phyloP scores from a whole-genome alignment of 2,329 filamentous ascomycete species.

The Leptographium wingfieldii region DNA sequence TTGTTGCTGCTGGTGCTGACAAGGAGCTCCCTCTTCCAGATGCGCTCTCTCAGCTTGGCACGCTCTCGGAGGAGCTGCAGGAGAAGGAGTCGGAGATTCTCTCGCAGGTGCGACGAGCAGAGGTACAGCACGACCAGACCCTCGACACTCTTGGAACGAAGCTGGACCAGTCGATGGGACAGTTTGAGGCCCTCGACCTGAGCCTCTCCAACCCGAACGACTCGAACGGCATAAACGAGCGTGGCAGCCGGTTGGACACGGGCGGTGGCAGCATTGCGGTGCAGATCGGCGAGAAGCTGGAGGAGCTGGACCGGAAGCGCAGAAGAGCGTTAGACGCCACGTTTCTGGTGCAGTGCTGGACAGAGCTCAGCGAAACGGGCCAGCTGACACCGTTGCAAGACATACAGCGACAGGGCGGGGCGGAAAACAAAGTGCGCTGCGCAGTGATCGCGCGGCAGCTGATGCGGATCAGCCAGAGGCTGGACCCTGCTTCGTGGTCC shows the following conservation, averaged over 20 bases:
- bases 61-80: conserved; percentile 72
- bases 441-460: conserved; percentile 89
- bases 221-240: conserved; percentile 24
- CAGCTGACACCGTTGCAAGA: conserved; percentile 80
- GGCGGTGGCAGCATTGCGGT: conserved; percentile 79
- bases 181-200: conserved; percentile 81
- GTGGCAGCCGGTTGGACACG: conserved; percentile 33
- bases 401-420: conserved; percentile 69
- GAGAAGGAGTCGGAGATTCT: conserved; percentile 82
- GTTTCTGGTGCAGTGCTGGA: conserved; percentile 94
- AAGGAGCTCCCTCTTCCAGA: conserved; percentile 23
- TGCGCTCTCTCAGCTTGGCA: conserved; percentile 54
- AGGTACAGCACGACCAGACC: conserved; percentile 84
- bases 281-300: conserved; percentile 84
- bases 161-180: conserved; percentile 80
- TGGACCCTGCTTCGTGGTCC: conserved; percentile 67
- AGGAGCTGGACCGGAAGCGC: conserved; percentile 87
- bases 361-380: conserved; percentile 83
- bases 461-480: conserved; percentile 82
- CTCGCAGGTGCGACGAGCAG: conserved; percentile 79
- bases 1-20: conserved; percentile 15
- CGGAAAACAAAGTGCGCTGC: conserved; percentile 86
- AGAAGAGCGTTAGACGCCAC: conserved; percentile 84
- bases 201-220: conserved; percentile 54
- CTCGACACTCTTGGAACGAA: conserved; percentile 78